Conservation (phyloP, 2,329 filamentous ascomycete genomes). For the Fusarium avenaceum region DNA sequence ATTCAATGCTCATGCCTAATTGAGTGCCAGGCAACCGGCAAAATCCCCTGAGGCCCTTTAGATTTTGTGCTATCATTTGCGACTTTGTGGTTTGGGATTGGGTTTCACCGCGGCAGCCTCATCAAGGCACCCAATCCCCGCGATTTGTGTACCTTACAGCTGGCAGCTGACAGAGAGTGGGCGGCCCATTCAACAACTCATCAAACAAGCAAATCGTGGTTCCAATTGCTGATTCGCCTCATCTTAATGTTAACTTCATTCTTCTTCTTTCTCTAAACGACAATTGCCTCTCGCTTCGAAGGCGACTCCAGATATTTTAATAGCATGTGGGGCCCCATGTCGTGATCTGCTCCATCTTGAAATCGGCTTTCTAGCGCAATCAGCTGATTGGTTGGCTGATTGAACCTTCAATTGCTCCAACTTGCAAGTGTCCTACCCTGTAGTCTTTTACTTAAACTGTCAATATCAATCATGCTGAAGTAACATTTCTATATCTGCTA, state of each 20-base stretch:
- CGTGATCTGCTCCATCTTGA: slow-evolving; percentile 24
- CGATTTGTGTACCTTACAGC: slow-evolving; percentile 29
- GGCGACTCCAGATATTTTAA: slow-evolving; percentile 18
- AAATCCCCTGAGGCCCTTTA: slow-evolving; percentile 14
- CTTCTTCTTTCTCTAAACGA: slow-evolving; percentile 22
- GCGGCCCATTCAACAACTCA: neutral
- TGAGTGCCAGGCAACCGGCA: slow-evolving; percentile 23
- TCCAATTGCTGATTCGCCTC: slow-evolving; percentile 12
- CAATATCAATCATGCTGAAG: slow-evolving; percentile 12
- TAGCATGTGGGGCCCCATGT: slow-evolving; percentile 29
- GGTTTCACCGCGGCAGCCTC: slow-evolving; percentile 32
- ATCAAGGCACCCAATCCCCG: slow-evolving; percentile 9
- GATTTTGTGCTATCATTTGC: neutral
- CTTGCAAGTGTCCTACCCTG: slow-evolving; percentile 26
- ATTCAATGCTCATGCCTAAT: slow-evolving; percentile 20
- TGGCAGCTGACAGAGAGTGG: slow-evolving; percentile 1
- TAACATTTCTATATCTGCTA: slow-evolving; percentile 11
- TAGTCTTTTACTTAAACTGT: slow-evolving; percentile 1
- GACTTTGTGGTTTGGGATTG: slow-evolving; percentile 21
- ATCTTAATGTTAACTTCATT: slow-evolving; percentile 7
- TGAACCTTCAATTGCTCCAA: neutral
- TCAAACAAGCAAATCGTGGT: neutral
- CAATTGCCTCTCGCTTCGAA: slow-evolving; percentile 18
- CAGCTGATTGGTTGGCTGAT: neutral
- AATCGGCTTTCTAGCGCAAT: neutral